Percentiles rank a stretch among this genome's conserved stretches.
phyloP scores from a whole-genome alignment of 2,329 filamentous ascomycete species.

The Dothideomycetes sp. region DNA sequence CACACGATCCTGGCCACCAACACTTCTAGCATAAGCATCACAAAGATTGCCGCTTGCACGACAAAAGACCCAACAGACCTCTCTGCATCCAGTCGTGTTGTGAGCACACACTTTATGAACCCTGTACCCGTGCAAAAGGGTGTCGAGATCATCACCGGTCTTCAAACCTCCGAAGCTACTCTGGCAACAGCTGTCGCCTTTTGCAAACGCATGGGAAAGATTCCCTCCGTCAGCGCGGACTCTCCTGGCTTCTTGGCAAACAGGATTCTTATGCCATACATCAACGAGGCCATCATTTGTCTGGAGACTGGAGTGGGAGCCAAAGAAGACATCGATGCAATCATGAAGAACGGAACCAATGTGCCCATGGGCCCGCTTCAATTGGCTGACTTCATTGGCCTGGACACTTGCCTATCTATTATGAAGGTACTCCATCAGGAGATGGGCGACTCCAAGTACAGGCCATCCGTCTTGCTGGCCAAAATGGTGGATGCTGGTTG shows the following conservation, averaged over 20 bases:
- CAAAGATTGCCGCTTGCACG: conserved; percentile 73
- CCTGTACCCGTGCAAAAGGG: conserved; percentile 94
- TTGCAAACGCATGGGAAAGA: conserved; percentile 86
- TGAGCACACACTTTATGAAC: conserved; percentile 99
- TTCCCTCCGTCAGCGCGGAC: conserved; percentile 78
- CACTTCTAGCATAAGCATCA: conserved; percentile 97
- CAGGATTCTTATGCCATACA: conserved; percentile 96
- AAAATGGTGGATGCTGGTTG: conserved; percentile 99
- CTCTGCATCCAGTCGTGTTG: conserved; percentile 72
- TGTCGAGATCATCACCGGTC: conserved; percentile 89
- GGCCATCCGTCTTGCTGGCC: conserved; percentile 72
- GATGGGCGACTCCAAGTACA: conserved; percentile 91
- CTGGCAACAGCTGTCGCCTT: conserved; percentile 74
- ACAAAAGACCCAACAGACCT: conserved; percentile 74
- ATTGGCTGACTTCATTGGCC: conserved; percentile 90
- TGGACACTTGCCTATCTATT: conserved; percentile 92
- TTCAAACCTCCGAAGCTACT: conserved; percentile 80
- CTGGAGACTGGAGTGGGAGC: conserved; percentile 84
- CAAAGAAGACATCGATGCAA: conserved; percentile 85
- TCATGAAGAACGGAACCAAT: conserved; percentile 99
- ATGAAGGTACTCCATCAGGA: conserved; percentile 91
- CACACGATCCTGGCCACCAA: conserved; percentile 93
- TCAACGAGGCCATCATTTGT: conserved; percentile 96
- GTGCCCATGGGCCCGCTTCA: conserved; percentile 95
- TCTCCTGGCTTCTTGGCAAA: conserved; percentile 92